phyloP scores from a whole-genome alignment of 1,284 basidiomycete species.

The Inonotus hispidus region DNA sequence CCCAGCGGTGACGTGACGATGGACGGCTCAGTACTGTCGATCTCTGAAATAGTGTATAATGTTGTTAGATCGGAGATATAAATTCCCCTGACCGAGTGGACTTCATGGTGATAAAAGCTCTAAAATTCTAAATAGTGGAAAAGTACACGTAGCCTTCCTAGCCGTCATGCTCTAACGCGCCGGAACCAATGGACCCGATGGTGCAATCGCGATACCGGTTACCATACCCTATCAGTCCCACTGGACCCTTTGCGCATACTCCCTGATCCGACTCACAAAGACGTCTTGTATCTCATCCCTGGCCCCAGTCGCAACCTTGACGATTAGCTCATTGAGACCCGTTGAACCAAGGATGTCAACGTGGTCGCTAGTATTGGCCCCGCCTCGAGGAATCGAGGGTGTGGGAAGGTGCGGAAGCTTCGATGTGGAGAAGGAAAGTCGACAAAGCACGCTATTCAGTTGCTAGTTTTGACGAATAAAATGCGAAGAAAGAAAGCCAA shows the following conservation, averaged over 20 bases:
- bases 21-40: too few relatives aligned
- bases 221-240: slow-evolving; percentile 57
- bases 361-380: slow-evolving; percentile 87
- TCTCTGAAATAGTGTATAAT: too few relatives aligned
- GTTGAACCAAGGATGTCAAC: slow-evolving; percentile 92
- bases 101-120: too few relatives aligned
- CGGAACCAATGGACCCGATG: too few relatives aligned
- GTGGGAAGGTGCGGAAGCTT: slow-evolving; percentile 85
- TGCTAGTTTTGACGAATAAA: background rate
- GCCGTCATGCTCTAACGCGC: too few relatives aligned
- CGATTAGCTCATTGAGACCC: slow-evolving; percentile 84
- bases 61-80: too few relatives aligned
- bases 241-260: slow-evolving; percentile 69
- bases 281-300: slow-evolving; percentile 66
- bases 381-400: slow-evolving; percentile 75
- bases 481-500: slow-evolving; percentile 24
- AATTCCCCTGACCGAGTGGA: too few relatives aligned
- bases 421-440: background rate
- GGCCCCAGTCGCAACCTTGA: slow-evolving; percentile 80
- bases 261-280: slow-evolving; percentile 75
- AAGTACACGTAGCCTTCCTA: too few relatives aligned
- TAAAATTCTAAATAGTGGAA: too few relatives aligned
- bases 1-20: too few relatives aligned
- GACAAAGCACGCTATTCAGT: background rate
- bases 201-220: background rate